Evolutionary conservation across 352 stramenopile genomes (phyloP).

Genomic region (Phytophthora sp.): DNA sequence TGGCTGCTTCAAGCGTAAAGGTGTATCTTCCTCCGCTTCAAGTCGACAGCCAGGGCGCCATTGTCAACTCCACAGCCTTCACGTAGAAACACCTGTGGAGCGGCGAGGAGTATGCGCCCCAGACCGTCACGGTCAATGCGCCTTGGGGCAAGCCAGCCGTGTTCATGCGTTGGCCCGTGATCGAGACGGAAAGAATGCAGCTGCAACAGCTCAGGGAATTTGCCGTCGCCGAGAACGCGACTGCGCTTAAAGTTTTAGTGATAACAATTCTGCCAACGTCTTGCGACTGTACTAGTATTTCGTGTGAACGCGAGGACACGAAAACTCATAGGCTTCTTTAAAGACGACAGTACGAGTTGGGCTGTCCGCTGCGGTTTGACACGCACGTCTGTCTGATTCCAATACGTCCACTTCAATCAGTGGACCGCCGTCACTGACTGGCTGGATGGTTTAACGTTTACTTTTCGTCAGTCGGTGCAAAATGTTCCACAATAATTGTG

Average conservation of each 20-base stretch:
- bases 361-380: not conserved
- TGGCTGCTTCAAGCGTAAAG: conserved; percentile 24
- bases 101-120: conserved; percentile 22
- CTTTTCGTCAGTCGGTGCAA: conserved; percentile 9
- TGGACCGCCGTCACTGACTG: not conserved
- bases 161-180: conserved; percentile 38
- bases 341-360: too few species aligned
- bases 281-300: not conserved
- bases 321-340: too few species aligned
- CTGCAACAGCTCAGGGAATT: conserved; percentile 31
- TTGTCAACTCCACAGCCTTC: conserved; percentile 23
- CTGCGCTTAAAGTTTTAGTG: conserved; percentile 10
- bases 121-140: conserved; percentile 29
- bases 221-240: conserved; percentile 28
- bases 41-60: conserved; percentile 26
- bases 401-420: not conserved
- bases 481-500: too few species aligned
- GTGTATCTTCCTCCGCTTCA: conserved; percentile 37
- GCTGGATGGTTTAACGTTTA: conserved; percentile 2
- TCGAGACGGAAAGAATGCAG: conserved; percentile 30
- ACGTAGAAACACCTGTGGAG: conserved; percentile 34
- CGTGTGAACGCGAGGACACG: too few species aligned
- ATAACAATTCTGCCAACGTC: conserved; percentile 7
- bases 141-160: conserved; percentile 29
- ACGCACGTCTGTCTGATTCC: not conserved